Conservation (phyloP, 208 protist species). For the Trypanosoma cruzi region DNA sequence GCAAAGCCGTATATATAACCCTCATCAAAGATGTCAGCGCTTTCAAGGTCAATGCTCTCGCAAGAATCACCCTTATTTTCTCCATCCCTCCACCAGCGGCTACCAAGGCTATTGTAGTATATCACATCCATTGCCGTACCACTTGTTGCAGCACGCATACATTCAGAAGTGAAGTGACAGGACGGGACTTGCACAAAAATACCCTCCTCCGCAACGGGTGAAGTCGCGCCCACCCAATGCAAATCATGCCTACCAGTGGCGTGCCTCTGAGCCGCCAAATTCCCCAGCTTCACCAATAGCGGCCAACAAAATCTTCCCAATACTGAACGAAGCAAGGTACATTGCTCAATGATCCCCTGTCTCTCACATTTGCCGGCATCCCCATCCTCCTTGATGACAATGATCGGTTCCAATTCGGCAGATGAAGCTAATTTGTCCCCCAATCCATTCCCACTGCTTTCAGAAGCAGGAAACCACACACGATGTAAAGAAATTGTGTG, state of each 20-base stretch:
- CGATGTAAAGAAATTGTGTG: conserved; percentile 24
- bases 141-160: conserved; percentile 22
- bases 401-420: conserved; percentile 20
- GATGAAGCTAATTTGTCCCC: not conserved
- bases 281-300: conserved; percentile 27
- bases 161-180: conserved; percentile 33
- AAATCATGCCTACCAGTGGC: conserved; percentile 33
- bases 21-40: conserved; percentile 20
- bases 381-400: conserved; percentile 6
- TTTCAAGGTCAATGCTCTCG: conserved; percentile 2
- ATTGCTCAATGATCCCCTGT: conserved; percentile 30
- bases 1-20: conserved; percentile 61
- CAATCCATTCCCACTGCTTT: not conserved
- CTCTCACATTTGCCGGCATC: not conserved
- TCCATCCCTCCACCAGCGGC: conserved; percentile 7
- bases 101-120: conserved; percentile 27
- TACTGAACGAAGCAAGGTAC: conserved; percentile 28
- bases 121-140: conserved; percentile 33
- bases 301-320: conserved; percentile 32
- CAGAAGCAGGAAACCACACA: not conserved
- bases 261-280: conserved; percentile 11
- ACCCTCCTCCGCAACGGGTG: conserved; percentile 52
- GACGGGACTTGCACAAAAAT: conserved; percentile 68
- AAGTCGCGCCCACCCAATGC: conserved; percentile 2
- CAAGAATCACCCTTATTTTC: not conserved